These are phyloP conservation scores for Xylaria sp. DNA, from an alignment of 2,329 filamentous ascomycete genomes.

Conservation along the genomic window DNA sequence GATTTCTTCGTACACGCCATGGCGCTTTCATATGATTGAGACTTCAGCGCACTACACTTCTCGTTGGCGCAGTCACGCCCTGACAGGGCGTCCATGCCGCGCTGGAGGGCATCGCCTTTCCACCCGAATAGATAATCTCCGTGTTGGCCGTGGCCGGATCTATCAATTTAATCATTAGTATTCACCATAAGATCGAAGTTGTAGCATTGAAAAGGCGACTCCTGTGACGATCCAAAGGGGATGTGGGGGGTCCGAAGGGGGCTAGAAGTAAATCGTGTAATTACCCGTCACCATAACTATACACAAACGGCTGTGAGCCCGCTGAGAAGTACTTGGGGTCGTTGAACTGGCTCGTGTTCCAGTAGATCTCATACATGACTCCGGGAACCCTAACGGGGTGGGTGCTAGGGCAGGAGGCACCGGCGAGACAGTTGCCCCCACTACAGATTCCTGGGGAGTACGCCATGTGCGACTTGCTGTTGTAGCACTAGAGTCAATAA, in stretches of 20 bases:
- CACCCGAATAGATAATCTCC: no score
- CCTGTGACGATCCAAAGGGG: no score
- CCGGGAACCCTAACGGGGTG: conserved; percentile 33
- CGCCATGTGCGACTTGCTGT: conserved; percentile 30
- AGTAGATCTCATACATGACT: conserved; percentile 34
- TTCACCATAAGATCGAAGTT: background rate
- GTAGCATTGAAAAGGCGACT: background rate
- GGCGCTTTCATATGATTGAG: conserved; percentile 20
- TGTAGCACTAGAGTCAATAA: conserved; percentile 4
- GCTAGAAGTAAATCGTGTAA: conserved; percentile 2
- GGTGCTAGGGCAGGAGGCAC: conserved; percentile 28
- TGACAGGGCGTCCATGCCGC: conserved; percentile 8
- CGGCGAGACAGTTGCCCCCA: conserved; percentile 24
- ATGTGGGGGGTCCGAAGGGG: background rate
- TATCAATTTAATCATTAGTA: conserved; percentile 8
- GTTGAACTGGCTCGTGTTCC: conserved; percentile 31
- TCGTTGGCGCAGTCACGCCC: conserved; percentile 17
- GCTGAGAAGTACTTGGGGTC: conserved; percentile 27
- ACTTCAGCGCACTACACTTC: conserved; percentile 21
- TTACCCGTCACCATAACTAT: conserved; percentile 43
- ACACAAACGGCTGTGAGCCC: conserved; percentile 44
- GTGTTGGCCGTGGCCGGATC: conserved; percentile 15
- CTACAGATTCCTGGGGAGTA: conserved; percentile 29
- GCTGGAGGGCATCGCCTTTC: no score
- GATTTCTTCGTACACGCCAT: conserved; percentile 18